Base-by-base conservation (phyloP, 2,329 filamentous ascomycete genomes). In the Macrophomina pseudophaseolina region DNA sequence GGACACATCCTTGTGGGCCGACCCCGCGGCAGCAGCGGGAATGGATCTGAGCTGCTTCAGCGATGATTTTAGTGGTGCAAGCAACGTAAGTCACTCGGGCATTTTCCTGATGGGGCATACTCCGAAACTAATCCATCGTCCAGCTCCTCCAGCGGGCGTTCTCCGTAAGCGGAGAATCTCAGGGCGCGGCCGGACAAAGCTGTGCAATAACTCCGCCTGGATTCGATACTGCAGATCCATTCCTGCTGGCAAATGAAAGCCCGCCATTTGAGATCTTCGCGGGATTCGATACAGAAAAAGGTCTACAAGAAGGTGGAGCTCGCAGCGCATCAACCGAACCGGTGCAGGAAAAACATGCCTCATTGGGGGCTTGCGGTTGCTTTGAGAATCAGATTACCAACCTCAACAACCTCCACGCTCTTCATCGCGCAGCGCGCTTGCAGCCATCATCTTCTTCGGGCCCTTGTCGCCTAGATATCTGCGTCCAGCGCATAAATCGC, bases 401-500 rank as follows among this genome's bases (percentile, higher is more conserved):
- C 54, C 54, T 59, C 2, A 46, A 44, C 28, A 6, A 38, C 12
- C 54, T 59, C 23, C 28, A 59, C 32, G 30, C 54, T 1, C 54
- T 59, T 44, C 40, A 59, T 18, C 54, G 54, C 23, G n/a, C 38
- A 33, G 30, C 49, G n/a, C 7, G 38, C 23, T 28, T 40, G 16
- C 12, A 16, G 28, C 16, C 42, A 44, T 56, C 51, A 9, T 30
- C 16, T 7, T 30, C 28, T 7, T 46, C 54, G 2, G 3, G 35
- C 14, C 32, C 38, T 23, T 33, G 40, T 44, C 54, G 54, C 14
- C 14, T 59, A 23, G 54, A 59, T 28, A 32, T 33, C 11, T 59
- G 54, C 14, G 40, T 59, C 14, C 54, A 59, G 40, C 54, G 54
- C 5, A 59, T 59, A 23, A 59, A 59, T 23, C 1, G 38, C 4